A percentile compares a stretch with the other conserved stretches of the same genome.
Conservation (phyloP, 2,329 filamentous ascomycete species). For the Ophiocordyceps camponoti-floridani region DNA sequence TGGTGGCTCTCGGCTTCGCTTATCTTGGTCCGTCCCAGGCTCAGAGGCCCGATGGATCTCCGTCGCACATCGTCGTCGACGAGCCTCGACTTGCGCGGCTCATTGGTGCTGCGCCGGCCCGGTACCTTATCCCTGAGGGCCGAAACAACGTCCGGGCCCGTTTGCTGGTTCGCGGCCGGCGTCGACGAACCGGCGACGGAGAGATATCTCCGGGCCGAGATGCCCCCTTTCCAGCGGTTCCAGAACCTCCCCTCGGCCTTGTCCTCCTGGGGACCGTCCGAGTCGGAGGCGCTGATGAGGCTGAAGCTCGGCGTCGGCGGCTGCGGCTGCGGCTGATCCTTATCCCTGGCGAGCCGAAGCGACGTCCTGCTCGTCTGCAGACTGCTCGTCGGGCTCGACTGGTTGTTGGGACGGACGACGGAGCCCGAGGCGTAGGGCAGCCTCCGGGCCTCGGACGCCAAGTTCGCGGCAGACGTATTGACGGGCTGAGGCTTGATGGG, state of each 20-base stretch:
- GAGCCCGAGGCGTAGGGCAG: constrained; percentile 20
- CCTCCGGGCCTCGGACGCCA: constrained; percentile 27
- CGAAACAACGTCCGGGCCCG: constrained; percentile 3
- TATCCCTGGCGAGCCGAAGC: constrained; percentile 7
- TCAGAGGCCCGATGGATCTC: constrained; percentile 10
- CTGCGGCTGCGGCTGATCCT: constrained; percentile 11
- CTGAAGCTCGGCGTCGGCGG: constrained; percentile 40
- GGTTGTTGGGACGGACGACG: constrained; percentile 6
- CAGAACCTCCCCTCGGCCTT: constrained; percentile 31
- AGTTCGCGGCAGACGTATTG: constrained; percentile 17
- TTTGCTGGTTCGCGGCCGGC: constrained; percentile 2
- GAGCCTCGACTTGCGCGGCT: constrained; percentile 9
- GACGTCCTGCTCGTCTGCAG: constrained; percentile 10
- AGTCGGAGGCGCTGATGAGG: constrained; percentile 17
- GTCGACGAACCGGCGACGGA: constrained; percentile 6
- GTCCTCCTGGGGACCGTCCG: constrained; percentile 18
- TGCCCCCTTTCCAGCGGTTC: constrained; percentile 34
- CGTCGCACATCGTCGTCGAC: constrained; percentile 11
- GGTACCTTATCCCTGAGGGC: constrained; percentile 15
- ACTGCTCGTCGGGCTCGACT: constrained; percentile 22
- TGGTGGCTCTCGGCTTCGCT: constrained; percentile 5
- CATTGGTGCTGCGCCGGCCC: constrained; percentile 12
- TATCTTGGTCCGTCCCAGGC: constrained; percentile 6
- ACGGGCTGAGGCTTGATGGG: constrained; percentile 26
- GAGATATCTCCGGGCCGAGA: constrained; percentile 16